phyloP scores from a whole-genome alignment of 345 rosid species.

The Stellera chamaejasme region DNA sequence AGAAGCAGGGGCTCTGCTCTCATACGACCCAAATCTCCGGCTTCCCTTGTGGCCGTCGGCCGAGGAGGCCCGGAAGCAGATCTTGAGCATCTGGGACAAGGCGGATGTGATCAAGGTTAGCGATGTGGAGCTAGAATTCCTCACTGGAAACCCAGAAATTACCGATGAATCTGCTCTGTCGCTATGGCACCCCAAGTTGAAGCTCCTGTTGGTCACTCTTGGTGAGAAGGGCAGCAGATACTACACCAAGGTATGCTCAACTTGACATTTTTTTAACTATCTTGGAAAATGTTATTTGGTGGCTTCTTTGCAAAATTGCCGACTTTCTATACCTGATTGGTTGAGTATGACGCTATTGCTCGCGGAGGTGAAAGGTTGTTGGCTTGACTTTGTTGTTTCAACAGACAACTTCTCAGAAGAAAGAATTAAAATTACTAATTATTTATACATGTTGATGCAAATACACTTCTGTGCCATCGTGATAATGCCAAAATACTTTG shows the following conservation, averaged over 20 bases:
- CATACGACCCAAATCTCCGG: constrained; percentile 92
- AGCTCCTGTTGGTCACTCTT: constrained; percentile 79
- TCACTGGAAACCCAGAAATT: constrained; percentile 74
- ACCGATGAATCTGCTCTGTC: constrained; percentile 75
- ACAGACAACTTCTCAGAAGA: too few relatives aligned
- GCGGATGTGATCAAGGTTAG: constrained; percentile 94
- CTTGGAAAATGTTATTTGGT: too few relatives aligned
- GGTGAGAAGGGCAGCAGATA: constrained; percentile 95
- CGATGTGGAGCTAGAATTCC: constrained; percentile 88
- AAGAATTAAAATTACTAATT: too few relatives aligned
- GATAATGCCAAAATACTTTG: too few relatives aligned
- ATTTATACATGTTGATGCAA: too few relatives aligned
- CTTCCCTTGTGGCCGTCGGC: constrained; percentile 93
- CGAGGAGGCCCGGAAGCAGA: constrained; percentile 84
- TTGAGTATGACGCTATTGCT: not conserved
- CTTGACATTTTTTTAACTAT: not conserved
- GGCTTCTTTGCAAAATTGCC: too few relatives aligned
- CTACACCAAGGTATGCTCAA: constrained; percentile 71
- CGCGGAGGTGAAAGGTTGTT: too few relatives aligned
- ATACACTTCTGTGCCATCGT: too few relatives aligned
- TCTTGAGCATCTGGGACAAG: constrained; percentile 91
- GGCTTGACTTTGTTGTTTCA: too few relatives aligned
- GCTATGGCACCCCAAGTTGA: constrained; percentile 79
- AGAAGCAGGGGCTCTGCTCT: constrained; percentile 80
- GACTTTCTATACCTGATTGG: not conserved